Base-by-base conservation (phyloP, 1,284 basidiomycete species). In the Austroboletus niveus region DNA sequence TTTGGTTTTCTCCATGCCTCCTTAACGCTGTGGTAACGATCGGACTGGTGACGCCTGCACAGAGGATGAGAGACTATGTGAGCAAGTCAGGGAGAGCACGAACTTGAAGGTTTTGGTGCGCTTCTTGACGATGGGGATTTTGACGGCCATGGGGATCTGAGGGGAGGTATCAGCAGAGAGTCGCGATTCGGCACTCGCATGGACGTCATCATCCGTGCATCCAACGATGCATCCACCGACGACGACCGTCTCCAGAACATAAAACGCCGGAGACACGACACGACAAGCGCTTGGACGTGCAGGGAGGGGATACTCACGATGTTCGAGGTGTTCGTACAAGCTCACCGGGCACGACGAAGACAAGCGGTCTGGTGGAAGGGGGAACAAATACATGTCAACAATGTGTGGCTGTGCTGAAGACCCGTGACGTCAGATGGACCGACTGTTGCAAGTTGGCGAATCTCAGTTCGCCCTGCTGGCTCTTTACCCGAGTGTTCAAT, bases 1-100 rank as follows among this genome's bases (percentile, higher is more conserved):
- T 95, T 96, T 63, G 93, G 93, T 79, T 96, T 98, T 75, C 94
- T 84, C 95, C 94, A 98, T 81, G 90, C 80, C 81, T 95, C 93
- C 82, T 94, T 94, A 63, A 98, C 94, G 61, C 87, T 79, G 72
- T 90, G 83, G 80, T 96, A 98, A 71, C 95, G 89, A 79, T 97
- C 94, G 52, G 92, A 95, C 77, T 98, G 94, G 77, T 97, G 94
- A 74, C 94, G 92, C 81, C 90, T 93, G 70, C 44, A 63, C 54
- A 48, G 22, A n/a, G 48, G 58, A 57, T 56, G 38, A 69, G 56
- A 53, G 49, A 53, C 36, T 44, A 47, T 40, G 48, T 24, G 51
- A 46, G 38, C 35, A 17, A 45, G 27, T 43, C 34, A 35, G 6
- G 46, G 45, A 22, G n/a, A 6, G 24, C 41, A 80, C 86, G 56